These are phyloP conservation scores for Podospora sp. DNA, from an alignment of 495 filamentous ascomycete genomes.

Conservation along the genomic window DNA sequence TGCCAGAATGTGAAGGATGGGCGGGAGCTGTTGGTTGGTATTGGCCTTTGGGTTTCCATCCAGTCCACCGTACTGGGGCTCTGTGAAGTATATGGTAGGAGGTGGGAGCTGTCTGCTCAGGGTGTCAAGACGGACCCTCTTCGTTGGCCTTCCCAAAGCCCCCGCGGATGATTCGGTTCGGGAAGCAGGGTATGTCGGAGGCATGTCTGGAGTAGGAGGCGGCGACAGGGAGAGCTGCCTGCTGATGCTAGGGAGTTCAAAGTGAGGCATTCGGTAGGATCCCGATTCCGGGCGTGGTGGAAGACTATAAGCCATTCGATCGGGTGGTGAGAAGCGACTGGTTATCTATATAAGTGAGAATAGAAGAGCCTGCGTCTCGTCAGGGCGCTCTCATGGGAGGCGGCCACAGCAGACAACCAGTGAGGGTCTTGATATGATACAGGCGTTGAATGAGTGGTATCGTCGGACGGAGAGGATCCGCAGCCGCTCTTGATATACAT, in stretches of 20 bases:
- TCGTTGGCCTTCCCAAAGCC: not conserved
- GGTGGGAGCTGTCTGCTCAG: no score
- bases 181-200: not conserved
- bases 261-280: not conserved
- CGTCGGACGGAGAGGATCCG: not conserved
- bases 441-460: not conserved
- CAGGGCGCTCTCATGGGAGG: not conserved
- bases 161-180: not conserved
- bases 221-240: not conserved
- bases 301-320: not conserved
- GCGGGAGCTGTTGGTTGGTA: slow-evolving; percentile 19
- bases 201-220: not conserved
- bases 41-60: not conserved
- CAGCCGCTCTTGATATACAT: slow-evolving; percentile 21
- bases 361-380: not conserved
- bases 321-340: not conserved
- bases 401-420: not conserved
- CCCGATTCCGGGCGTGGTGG: not conserved
- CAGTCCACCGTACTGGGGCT: not conserved
- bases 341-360: not conserved
- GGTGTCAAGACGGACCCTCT: not conserved
- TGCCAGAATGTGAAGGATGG: slow-evolving; percentile 23
- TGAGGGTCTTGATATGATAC: not conserved
- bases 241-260: not conserved
- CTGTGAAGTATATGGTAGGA: no score